These are phyloP conservation scores for Sporothrix pseudoabietina DNA, from an alignment of 2,329 filamentous ascomycete species.

Conservation along the genomic window DNA sequence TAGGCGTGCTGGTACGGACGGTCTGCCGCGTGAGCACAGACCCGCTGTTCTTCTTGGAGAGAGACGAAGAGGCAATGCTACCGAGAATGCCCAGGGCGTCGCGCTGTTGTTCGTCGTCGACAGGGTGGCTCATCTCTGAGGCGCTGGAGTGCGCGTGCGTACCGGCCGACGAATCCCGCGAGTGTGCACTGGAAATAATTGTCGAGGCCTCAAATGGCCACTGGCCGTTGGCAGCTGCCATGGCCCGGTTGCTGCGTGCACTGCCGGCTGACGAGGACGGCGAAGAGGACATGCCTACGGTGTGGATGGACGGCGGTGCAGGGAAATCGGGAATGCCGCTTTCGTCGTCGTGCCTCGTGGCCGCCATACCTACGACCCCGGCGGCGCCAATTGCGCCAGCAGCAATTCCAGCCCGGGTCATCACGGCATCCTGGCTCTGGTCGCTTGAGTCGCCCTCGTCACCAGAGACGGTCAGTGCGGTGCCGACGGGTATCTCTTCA, in stretches of 20 bases:
- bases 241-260: neutral
- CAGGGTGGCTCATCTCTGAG: constrained; percentile 5
- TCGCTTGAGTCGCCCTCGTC: neutral
- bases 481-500: constrained; percentile 22
- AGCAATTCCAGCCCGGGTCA: neutral
- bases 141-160: neutral
- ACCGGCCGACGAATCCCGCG: constrained; percentile 3
- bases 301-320: constrained; percentile 22
- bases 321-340: constrained; percentile 33
- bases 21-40: constrained; percentile 22
- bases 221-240: constrained; percentile 13
- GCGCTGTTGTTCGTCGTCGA: neutral
- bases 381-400: neutral
- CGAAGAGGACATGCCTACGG: neutral
- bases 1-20: constrained; percentile 25
- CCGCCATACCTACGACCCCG: neutral
- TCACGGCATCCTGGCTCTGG: neutral
- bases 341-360: neutral
- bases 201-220: constrained; percentile 35
- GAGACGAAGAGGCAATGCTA: constrained; percentile 21
- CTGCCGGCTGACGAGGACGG: neutral
- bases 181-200: constrained; percentile 29
- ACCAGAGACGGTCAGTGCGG: constrained; percentile 1
- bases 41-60: constrained; percentile 18
- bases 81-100: constrained; percentile 30